A percentile compares a stretch with the other conserved stretches of the same genome.
phyloP scores from a whole-genome alignment of 129 eudicot species.

The Flaveria trinervia region DNA sequence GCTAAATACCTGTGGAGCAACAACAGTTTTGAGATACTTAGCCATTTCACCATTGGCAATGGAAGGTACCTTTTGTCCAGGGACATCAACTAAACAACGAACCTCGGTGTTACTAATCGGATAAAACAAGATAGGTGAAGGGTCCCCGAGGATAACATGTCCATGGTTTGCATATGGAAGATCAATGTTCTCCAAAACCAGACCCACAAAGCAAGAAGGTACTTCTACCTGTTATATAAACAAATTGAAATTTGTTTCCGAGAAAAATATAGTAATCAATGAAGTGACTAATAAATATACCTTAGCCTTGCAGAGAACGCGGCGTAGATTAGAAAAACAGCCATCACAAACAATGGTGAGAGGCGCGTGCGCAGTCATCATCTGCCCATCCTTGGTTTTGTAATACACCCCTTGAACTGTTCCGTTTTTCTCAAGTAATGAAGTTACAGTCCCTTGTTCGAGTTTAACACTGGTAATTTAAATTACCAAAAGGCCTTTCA shows the following conservation, averaged over 20 bases:
- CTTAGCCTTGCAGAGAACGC: constrained; percentile 41
- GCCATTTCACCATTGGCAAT: constrained; percentile 46
- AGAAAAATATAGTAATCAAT: not conserved
- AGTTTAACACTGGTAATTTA: constrained; percentile 23
- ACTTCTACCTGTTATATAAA: constrained; percentile 39
- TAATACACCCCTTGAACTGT: constrained; percentile 33
- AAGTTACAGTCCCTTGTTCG: constrained; percentile 46
- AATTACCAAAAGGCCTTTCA: not conserved
- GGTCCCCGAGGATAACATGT: constrained; percentile 40
- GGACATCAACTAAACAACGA: constrained; percentile 39
- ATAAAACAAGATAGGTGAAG: constrained; percentile 45
- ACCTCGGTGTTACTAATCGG: constrained; percentile 40
- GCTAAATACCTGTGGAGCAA: constrained; percentile 48
- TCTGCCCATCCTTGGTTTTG: constrained; percentile 30
- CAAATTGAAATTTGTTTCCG: constrained; percentile 9
- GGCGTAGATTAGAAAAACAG: constrained; percentile 31
- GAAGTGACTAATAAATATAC: not conserved
- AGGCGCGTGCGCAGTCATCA: constrained; percentile 25
- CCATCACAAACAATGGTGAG: constrained; percentile 24
- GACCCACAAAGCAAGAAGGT: constrained; percentile 51
- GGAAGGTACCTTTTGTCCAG: constrained; percentile 52
- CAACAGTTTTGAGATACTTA: constrained; percentile 40
- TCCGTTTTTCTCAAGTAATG: constrained; percentile 29
- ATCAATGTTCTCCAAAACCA: constrained; percentile 41
- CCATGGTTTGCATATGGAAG: constrained; percentile 48